Conservation (phyloP, 73 alveolate species). For the Paramecium sexaurelia region DNA sequence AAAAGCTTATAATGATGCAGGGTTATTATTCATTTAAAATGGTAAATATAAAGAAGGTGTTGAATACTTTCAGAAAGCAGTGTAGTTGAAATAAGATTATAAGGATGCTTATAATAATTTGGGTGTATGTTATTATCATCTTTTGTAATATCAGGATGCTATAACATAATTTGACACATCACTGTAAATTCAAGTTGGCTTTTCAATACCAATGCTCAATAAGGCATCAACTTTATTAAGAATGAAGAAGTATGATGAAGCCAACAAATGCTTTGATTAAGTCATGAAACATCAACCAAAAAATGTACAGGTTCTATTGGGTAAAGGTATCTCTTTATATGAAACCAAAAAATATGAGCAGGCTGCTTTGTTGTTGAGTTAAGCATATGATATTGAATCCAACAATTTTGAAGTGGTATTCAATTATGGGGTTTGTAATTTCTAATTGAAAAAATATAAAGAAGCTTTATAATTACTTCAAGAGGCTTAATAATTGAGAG, state of each 20-base stretch:
- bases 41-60: not conserved
- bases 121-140: constrained; percentile 33
- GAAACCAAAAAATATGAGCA: constrained; percentile 45
- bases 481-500: constrained; percentile 17
- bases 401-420: constrained; percentile 35
- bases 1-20: constrained; percentile 52
- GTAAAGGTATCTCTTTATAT: constrained; percentile 49
- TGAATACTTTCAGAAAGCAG: constrained; percentile 6
- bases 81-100: constrained; percentile 33
- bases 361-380: not conserved
- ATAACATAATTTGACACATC: constrained; percentile 26
- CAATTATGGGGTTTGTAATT: constrained; percentile 50
- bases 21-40: not conserved
- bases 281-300: constrained; percentile 57
- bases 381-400: constrained; percentile 38
- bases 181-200: not conserved
- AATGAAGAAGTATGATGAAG: constrained; percentile 59
- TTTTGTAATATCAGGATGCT: constrained; percentile 9
- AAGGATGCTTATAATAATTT: constrained; percentile 53
- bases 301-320: constrained; percentile 19
- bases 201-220: not conserved
- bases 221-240: constrained; percentile 60
- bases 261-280: constrained; percentile 59
- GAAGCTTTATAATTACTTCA: not conserved
- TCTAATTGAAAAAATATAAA: constrained; percentile 36